phyloP scores from a whole-genome alignment of 495 filamentous ascomycete genomes.

The Podospora didyma region DNA sequence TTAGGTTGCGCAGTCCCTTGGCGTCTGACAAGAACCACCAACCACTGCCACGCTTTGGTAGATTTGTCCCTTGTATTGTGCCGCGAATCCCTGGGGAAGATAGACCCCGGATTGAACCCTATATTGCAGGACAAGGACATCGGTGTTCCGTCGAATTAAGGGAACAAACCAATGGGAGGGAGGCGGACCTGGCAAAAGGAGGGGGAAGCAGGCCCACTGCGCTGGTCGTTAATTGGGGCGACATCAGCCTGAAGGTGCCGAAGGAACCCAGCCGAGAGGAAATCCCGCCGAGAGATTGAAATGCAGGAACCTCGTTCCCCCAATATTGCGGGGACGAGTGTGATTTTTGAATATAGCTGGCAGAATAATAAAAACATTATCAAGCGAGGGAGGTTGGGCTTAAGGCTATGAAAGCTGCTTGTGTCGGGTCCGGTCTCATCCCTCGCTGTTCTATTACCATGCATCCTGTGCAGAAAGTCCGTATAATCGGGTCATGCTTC shows the following conservation, averaged over 20 bases:
- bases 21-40: not conserved
- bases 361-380: not conserved
- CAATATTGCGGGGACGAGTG: not conserved
- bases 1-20: no score
- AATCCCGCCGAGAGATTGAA: not conserved
- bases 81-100: not conserved
- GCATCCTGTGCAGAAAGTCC: no score
- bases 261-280: constrained; percentile 6
- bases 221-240: constrained; percentile 6
- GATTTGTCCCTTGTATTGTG: not conserved
- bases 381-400: not conserved
- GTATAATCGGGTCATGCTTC: no score
- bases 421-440: not conserved
- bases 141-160: constrained; percentile 10
- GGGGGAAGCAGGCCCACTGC: constrained; percentile 2
- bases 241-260: constrained; percentile 15
- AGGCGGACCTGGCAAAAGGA: constrained; percentile 4
- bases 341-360: not conserved
- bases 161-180: not conserved
- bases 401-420: not conserved
- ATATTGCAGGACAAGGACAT: constrained; percentile 8
- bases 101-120: constrained; percentile 14
- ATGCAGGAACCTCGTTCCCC: not conserved
- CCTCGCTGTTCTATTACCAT: no score
- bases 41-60: not conserved